Evolutionary conservation across 148 eudicot genomes (phyloP), one percentile per base, ranked within the genome.

Genomic region (Talinum fruticosum): DNA sequence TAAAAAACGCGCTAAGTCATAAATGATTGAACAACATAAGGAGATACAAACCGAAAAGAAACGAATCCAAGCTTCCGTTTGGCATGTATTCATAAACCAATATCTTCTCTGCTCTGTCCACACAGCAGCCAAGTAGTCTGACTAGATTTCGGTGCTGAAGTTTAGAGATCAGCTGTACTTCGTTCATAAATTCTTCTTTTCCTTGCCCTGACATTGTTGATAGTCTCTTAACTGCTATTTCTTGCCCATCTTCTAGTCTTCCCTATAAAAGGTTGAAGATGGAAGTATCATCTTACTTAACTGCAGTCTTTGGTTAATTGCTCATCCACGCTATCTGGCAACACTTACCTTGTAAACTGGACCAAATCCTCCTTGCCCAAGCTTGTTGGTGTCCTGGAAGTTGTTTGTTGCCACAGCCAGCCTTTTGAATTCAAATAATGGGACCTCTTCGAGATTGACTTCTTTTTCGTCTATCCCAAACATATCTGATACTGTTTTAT

Each of bases 101-200:
- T 75, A 87, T 73, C 33, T 76, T 82, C 65, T 87, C 89, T 7
- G 80, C 78, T 28, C 79, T 66, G 76, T 83, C 81, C 8, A 76
- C 65, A 57, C 86, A 87, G 57, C 86, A 87, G n/a, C 87, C 87
- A 5, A 87, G 45, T 1, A 87, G 81, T 47, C 79, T 76, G n/a
- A 87, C 89, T 10, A 87, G 87, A 79, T 87, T 84, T 16, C 87
- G 67, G 44, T 87, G 89, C 53, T 87, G 89, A 65, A 87, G 84
- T 65, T 83, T 87, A 3, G 89, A 84, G n/a, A 87, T 83, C 72
- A 87, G 68, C 18, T 75, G 1, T 23, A 84, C 87, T 61, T 87
- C 87, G 76, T 85, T 87, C 84, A 78, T 84, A 18, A 87, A 87
- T 64, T 84, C 87, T 70, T 76, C 28, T 18, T 41, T 0, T 7